Conservation (phyloP, 2,329 filamentous ascomycete genomes). For the Parastagonospora avenae region DNA sequence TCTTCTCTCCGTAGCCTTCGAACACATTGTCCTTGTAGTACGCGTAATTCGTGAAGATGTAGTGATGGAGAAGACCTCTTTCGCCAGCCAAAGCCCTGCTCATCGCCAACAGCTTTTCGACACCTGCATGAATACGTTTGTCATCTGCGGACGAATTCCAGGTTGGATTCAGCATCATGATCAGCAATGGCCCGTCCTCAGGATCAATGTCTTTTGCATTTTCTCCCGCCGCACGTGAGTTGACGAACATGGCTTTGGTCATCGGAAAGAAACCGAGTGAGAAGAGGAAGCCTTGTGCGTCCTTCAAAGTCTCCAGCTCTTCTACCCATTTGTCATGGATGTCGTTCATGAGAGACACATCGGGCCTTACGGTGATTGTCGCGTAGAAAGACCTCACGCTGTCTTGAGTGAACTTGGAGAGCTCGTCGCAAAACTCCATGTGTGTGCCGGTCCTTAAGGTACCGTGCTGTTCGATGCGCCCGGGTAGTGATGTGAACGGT, state of each 20-base stretch:
- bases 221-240: constrained; percentile 3
- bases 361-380: not conserved
- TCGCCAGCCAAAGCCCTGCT: constrained; percentile 27
- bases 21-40: constrained; percentile 6
- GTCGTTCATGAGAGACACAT: not conserved
- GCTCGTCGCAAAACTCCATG: constrained; percentile 5
- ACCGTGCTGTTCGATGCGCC: not conserved
- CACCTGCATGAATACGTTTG: constrained; percentile 1
- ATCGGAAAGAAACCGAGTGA: constrained; percentile 10
- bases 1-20: constrained; percentile 3
- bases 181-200: constrained; percentile 6
- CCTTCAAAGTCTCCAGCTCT: not conserved
- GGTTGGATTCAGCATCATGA: constrained; percentile 6
- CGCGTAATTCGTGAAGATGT: constrained; percentile 35
- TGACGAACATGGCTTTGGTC: constrained; percentile 4
- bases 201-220: constrained; percentile 9
- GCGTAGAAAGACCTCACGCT: not conserved
- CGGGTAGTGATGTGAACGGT: constrained; percentile 1
- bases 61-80: constrained; percentile 6
- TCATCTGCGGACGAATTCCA: constrained; percentile 5
- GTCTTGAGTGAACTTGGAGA: not conserved
- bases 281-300: constrained; percentile 4
- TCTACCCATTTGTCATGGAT: constrained; percentile 2
- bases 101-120: constrained; percentile 4
- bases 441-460: constrained; percentile 1